Base-by-base conservation (phyloP, 345 rosid species). In the Citrus glauca region DNA sequence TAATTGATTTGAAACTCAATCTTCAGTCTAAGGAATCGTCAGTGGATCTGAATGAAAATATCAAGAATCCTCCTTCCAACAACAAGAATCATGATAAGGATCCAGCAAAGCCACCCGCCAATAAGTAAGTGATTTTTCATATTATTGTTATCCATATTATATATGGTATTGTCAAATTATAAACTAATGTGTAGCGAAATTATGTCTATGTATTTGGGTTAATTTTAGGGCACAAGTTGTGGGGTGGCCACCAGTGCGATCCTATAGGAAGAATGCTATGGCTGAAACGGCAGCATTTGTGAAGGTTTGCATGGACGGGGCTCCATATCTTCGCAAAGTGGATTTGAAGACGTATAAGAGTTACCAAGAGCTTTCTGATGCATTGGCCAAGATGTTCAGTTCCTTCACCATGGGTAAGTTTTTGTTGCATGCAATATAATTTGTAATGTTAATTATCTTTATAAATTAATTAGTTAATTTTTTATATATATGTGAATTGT, bases 261-360 rank as follows among this genome's bases (percentile, higher is more conserved):
- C 92, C 33, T 95, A 90, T 85, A 81, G 98, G 85, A 95, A 91
- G 93, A 95, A 95, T 87, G 76, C 91, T 16, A 90, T 95, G 94
- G 87, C 91, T 45, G 50, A 45, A 45, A 45, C 50, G 50, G 95
- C 87, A 35, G 95, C 95, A 32, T 91, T 91, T 69, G 98, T 95
- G 79, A 95, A 95, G 93, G 99, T 95, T 3, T 89, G 91, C 86
- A 95, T 95, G 96, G 99, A 93, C 62, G 99, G 99, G 60, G 99
- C 99, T 32, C 99, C 99, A 0, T 95, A 93, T 81, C 90, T 95
- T 55, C 91, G 99, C 53, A 95, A 95, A 86, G 96, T 95, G 57
- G 98, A 95, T 89, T 88, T 95, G 82, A 95, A 90, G 91, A 87
- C 88, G 92, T 91, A 95, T 87, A 85, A 80, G 76, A 92, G 97